Percentiles rank a stretch among this genome's conserved stretches.
These are phyloP conservation scores for Wickerhamiella australiensis DNA, from an alignment of 805 yeast species.

Conservation along the genomic window DNA sequence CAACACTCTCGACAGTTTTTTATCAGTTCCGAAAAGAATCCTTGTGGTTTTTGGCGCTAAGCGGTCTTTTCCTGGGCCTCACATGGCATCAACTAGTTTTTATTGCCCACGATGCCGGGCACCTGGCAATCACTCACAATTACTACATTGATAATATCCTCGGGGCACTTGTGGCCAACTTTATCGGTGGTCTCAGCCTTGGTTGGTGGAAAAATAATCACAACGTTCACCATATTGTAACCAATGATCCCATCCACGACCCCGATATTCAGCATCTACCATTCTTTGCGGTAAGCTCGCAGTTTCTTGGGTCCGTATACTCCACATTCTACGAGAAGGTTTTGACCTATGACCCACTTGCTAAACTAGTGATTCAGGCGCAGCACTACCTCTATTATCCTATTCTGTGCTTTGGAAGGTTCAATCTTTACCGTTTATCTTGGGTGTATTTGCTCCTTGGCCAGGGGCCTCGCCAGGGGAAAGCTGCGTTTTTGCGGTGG, in stretches of 20 bases:
- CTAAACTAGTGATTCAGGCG: conserved; percentile 44
- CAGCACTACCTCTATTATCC: conserved; percentile 70
- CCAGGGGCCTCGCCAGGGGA: conserved; percentile 65
- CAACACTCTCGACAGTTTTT: conserved; percentile 39
- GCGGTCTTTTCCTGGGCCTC: conserved; percentile 57
- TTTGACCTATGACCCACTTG: conserved; percentile 55
- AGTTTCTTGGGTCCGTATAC: conserved; percentile 54
- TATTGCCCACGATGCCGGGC: conserved; percentile 86
- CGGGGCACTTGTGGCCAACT: conserved; percentile 64
- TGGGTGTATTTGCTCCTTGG: conserved; percentile 69
- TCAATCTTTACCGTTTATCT: conserved; percentile 69
- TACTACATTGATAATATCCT: conserved; percentile 63
- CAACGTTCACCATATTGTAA: conserved; percentile 80
- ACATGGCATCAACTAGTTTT: conserved; percentile 88
- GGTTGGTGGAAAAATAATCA: conserved; percentile 96
- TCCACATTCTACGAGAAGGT: conserved; percentile 68
- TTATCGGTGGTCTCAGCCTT: conserved; percentile 72
- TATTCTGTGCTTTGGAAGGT: conserved; percentile 68
- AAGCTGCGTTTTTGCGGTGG: conserved; percentile 79
- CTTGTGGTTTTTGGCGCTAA: conserved; percentile 33
- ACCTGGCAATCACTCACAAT: conserved; percentile 67
- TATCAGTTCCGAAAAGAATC: conserved; percentile 27
- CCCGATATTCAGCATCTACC: conserved; percentile 93
- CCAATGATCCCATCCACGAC: conserved; percentile 90
- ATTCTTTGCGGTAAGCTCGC: conserved; percentile 71